Conservation (phyloP, 2,329 filamentous ascomycete genomes). For the Penicillium sp. region DNA sequence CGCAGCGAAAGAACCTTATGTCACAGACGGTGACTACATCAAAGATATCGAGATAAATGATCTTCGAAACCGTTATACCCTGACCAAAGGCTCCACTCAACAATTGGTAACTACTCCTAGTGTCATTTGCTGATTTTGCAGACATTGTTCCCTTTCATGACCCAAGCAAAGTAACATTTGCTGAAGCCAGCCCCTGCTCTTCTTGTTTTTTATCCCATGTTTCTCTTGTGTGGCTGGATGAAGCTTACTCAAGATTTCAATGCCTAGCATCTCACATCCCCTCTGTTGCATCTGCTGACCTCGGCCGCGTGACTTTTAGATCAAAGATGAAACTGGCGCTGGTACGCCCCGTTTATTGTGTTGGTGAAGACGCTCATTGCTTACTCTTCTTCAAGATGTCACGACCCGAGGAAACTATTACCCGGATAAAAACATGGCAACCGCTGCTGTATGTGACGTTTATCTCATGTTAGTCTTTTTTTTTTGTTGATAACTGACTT, state of each 20-base stretch:
- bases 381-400: slow-evolving; percentile 74
- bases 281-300: slow-evolving; percentile 93
- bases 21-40: slow-evolving; percentile 95
- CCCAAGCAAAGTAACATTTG: slow-evolving; percentile 32
- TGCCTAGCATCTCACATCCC: slow-evolving; percentile 53
- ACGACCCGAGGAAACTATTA: slow-evolving; percentile 95
- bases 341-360: slow-evolving; percentile 65
- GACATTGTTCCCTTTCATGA: slow-evolving; percentile 37
- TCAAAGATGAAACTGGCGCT: slow-evolving; percentile 99
- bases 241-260: slow-evolving; percentile 59
- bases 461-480: neutral
- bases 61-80: slow-evolving; percentile 87
- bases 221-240: slow-evolving; percentile 52
- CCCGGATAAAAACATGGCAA: slow-evolving; percentile 96
- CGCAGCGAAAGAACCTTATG: slow-evolving; percentile 70
- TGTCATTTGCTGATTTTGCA: slow-evolving; percentile 60
- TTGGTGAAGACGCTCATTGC: slow-evolving; percentile 54
- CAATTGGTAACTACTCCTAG: slow-evolving; percentile 96
- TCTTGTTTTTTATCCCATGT: slow-evolving; percentile 21
- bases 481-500: neutral
- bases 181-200: slow-evolving; percentile 23
- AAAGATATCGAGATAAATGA: slow-evolving; percentile 99
- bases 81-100: slow-evolving; percentile 95
- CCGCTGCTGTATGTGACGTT: slow-evolving; percentile 65
- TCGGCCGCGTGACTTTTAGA: slow-evolving; percentile 83